These are phyloP conservation scores for Ceratobasidium sp. DNA, from an alignment of 1,284 basidiomycete genomes.

Conservation along the genomic window DNA sequence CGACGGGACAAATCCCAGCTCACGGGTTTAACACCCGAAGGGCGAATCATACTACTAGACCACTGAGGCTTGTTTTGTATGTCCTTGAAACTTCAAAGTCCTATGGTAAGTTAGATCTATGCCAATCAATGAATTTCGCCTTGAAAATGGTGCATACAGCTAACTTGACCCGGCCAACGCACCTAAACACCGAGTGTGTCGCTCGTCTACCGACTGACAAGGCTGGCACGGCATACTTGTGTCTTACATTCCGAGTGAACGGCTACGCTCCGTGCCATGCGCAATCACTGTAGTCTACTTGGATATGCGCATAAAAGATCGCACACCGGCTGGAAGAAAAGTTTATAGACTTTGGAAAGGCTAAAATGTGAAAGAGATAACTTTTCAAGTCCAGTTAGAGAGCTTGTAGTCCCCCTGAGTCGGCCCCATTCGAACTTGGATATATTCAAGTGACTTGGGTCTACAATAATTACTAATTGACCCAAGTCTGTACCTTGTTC, in stretches of 20 bases:
- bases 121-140: neutral
- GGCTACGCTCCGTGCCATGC: too few relatives aligned
- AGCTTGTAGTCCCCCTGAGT: too few relatives aligned
- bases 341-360: too few relatives aligned
- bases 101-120: neutral
- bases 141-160: neutral
- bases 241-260: neutral
- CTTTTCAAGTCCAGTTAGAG: too few relatives aligned
- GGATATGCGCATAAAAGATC: too few relatives aligned
- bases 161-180: neutral
- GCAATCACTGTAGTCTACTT: too few relatives aligned
- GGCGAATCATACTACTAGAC: slow-evolving; percentile 19
- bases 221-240: neutral
- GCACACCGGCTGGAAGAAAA: too few relatives aligned
- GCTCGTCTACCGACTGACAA: neutral
- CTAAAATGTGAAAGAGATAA: too few relatives aligned
- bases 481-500: too few relatives aligned
- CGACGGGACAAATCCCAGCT: neutral
- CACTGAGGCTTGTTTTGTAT: slow-evolving; percentile 14
- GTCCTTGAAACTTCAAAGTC: neutral
- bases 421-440: too few relatives aligned
- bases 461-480: too few relatives aligned
- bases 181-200: neutral
- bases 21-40: slow-evolving; percentile 6
- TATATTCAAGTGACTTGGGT: too few relatives aligned